Base-by-base conservation (phyloP, 768 basidiomycete species). In the Filobasidium wieringae region DNA sequence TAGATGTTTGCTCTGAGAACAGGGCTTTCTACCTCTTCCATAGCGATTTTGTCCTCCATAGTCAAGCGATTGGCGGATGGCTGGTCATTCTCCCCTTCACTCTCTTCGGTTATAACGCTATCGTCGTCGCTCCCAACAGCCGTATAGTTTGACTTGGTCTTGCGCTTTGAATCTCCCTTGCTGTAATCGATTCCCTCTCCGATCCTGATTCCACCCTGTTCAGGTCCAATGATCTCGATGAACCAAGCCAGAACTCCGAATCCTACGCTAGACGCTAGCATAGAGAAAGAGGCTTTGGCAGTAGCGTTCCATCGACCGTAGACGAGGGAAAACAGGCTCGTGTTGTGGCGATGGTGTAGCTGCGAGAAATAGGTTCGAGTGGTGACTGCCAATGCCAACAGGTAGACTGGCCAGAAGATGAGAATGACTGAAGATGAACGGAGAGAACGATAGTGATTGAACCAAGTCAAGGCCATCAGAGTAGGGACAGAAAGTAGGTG, bases 351-450 rank as follows among this genome's bases (percentile, higher is more conserved):
- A 11, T 47, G 43, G 5, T 47, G 43, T 7, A 47, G 43, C 24
- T 17, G 14, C 15, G 43, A 47, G 24, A 22, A 47, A 2, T 39
- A 29, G 0, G 89, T 87, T 7, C 88, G 80, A 0, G 81, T 75
- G 80, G 84, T 82, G 5, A 87, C 69, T 11, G 74, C 65, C 0
- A 82, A 64, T 0, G 75, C 76, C 15, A 77, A 19, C 12, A 80
- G 51, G 64, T 88, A 87, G 8, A 79, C 51, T 0, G 88, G 87
- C 85, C 87, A 93, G 73, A 88, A 92, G 49, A 92, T 69, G 9
- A 95, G 80, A 34, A 90, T 73, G 12, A 82, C 68, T 1, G 85
- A 78, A 0, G 87, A 88, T 0, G 90, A 85, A 8, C 79, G 78
- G 17, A 82, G 80, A 0, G 83, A 80, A 15, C 83, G 81, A 34